phyloP scores from a whole-genome alignment of 176 grass and related monocot species.

The Hsuehochloa calcarea region DNA sequence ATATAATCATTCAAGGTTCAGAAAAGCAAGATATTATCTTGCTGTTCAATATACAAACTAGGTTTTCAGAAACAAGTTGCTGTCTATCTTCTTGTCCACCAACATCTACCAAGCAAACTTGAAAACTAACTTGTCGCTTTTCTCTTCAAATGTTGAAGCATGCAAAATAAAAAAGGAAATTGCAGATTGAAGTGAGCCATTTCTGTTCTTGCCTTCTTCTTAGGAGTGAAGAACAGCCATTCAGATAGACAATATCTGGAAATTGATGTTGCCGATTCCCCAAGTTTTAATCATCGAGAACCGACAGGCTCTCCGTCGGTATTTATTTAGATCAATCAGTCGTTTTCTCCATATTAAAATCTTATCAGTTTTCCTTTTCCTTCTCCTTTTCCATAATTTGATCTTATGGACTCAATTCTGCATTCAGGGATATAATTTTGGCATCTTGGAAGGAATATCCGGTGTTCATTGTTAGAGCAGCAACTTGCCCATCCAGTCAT shows the following conservation, averaged over 20 bases:
- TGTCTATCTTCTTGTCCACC: neutral
- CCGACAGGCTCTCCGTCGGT: neutral
- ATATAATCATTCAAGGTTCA: neutral
- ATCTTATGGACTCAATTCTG: constrained; percentile 1
- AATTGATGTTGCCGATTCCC: neutral
- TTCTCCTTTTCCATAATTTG: neutral
- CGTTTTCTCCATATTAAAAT: constrained; percentile 13
- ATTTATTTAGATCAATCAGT: constrained; percentile 10
- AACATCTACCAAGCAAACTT: neutral
- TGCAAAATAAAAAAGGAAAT: neutral
- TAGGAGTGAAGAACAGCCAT: neutral
- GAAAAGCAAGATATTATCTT: neutral
- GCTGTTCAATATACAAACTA: neutral
- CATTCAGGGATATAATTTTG: neutral
- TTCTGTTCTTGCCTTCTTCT: too few relatives aligned
- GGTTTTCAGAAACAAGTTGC: neutral
- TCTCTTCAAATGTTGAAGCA: too few relatives aligned
- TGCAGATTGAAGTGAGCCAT: neutral
- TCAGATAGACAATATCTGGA: neutral
- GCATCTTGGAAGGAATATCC: constrained; percentile 46
- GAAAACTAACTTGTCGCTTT: neutral
- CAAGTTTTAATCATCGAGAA: neutral
- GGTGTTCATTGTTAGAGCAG: constrained; percentile 20
- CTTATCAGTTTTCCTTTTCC: neutral
- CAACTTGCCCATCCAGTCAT: constrained; percentile 6